Evolutionary conservation across 345 rosid species (phyloP).

Genomic region (Eucalyptus shirleyi): DNA sequence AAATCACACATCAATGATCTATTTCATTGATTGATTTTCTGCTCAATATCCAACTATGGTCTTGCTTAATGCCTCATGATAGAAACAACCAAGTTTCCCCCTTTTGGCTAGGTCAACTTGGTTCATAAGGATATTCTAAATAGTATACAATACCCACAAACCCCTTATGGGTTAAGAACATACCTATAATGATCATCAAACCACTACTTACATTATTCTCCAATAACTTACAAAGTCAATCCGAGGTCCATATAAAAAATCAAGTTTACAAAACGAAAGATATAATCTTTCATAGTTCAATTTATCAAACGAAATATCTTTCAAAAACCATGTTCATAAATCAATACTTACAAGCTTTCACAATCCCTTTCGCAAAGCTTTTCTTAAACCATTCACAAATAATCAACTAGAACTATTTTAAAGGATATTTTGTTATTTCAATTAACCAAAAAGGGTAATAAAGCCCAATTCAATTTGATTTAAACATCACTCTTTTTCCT

Average conservation of each 20-base stretch:
- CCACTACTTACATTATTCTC: too few relatives aligned
- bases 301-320: not conserved
- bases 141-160: too few relatives aligned
- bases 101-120: too few relatives aligned
- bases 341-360: not conserved
- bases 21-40: too few relatives aligned
- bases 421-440: not conserved
- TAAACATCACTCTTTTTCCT: not conserved
- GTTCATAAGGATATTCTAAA: too few relatives aligned
- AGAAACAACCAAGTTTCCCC: too few relatives aligned
- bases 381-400: not conserved
- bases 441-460: not conserved
- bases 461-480: not conserved
- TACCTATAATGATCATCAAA: too few relatives aligned
- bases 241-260: accelerated
- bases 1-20: too few relatives aligned
- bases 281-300: not conserved
- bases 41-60: too few relatives aligned
- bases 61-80: too few relatives aligned
- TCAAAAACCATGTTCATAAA: not conserved
- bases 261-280: not conserved
- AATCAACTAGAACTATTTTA: not conserved
- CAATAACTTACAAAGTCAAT: too few relatives aligned
- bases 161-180: too few relatives aligned
- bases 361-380: not conserved